Evolutionary conservation across 805 yeast genomes (phyloP).

Genomic region (Ogataea siamensis): DNA sequence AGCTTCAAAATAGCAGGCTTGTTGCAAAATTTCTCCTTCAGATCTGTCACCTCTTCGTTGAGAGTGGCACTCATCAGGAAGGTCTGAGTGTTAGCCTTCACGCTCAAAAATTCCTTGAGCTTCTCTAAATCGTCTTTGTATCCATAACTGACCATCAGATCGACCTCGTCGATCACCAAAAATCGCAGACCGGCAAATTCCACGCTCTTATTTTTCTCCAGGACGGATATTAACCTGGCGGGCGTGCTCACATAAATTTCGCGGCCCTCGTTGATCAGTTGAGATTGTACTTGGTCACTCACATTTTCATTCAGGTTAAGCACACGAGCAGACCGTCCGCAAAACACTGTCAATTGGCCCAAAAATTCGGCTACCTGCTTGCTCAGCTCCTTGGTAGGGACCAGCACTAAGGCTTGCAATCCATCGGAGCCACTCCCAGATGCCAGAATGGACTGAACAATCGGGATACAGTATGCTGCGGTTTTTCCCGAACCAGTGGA

Average conservation of each 20-base stretch:
- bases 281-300: conserved; percentile 66
- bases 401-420: conserved; percentile 67
- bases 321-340: conserved; percentile 61
- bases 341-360: conserved; percentile 64
- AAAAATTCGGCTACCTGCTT: conserved; percentile 77
- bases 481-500: conserved; percentile 97
- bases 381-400: conserved; percentile 91
- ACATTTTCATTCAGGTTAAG: conserved; percentile 64
- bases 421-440: conserved; percentile 33
- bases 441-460: conserved; percentile 69
- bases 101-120: conserved; percentile 63
- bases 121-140: conserved; percentile 78
- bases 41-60: conserved; percentile 75
- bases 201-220: conserved; percentile 47
- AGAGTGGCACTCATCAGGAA: conserved; percentile 96
- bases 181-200: conserved; percentile 58
- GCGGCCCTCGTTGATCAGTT: conserved; percentile 72
- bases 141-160: conserved; percentile 84
- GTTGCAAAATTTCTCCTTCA: conserved; percentile 78
- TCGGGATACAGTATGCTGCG: conserved; percentile 84
- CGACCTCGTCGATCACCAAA: conserved; percentile 93
- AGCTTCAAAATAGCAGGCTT: conserved; percentile 79
- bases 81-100: conserved; percentile 75
- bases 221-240: conserved; percentile 57
- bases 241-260: conserved; percentile 88